These are phyloP conservation scores for Phytophthora nicotianae DNA, from an alignment of 352 stramenopile genomes.

Conservation along the genomic window DNA sequence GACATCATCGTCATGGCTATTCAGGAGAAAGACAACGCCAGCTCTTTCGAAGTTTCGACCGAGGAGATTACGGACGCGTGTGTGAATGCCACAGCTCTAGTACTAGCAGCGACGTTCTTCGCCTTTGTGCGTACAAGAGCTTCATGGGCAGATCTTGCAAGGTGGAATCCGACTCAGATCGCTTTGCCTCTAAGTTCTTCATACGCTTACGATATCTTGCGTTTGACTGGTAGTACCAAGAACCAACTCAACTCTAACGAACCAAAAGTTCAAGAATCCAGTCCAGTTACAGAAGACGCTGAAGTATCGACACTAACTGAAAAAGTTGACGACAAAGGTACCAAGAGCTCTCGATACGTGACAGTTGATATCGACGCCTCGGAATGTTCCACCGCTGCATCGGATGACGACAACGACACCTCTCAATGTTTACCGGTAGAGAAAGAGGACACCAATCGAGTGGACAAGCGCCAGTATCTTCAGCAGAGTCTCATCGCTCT, in stretches of 20 bases:
- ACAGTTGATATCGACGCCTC: neutral
- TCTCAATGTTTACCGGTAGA: neutral
- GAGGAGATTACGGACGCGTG: slow-evolving; percentile 31
- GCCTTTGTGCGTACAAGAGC: slow-evolving; percentile 26
- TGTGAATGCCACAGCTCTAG: slow-evolving; percentile 19
- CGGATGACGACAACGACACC: neutral
- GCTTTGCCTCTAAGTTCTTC: neutral
- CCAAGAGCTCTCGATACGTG: neutral
- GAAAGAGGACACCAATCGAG: neutral
- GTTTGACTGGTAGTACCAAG: neutral
- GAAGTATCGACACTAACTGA: neutral
- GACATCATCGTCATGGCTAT: slow-evolving; percentile 48
- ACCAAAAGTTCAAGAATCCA: neutral
- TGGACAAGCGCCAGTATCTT: neutral
- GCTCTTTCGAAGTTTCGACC: slow-evolving; percentile 26
- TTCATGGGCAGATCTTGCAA: slow-evolving; percentile 33
- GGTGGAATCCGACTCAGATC: slow-evolving; percentile 29
- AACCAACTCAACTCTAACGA: neutral
- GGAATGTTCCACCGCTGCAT: no score
- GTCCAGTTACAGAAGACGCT: neutral
- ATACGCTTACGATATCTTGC: neutral
- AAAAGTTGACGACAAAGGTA: neutral
- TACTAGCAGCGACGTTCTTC: slow-evolving; percentile 19
- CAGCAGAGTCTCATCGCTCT: neutral
- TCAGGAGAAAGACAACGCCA: slow-evolving; percentile 39